Evolutionary conservation across 2,329 filamentous ascomycete species (phyloP).

Genomic region (Clonostachys rosea): DNA sequence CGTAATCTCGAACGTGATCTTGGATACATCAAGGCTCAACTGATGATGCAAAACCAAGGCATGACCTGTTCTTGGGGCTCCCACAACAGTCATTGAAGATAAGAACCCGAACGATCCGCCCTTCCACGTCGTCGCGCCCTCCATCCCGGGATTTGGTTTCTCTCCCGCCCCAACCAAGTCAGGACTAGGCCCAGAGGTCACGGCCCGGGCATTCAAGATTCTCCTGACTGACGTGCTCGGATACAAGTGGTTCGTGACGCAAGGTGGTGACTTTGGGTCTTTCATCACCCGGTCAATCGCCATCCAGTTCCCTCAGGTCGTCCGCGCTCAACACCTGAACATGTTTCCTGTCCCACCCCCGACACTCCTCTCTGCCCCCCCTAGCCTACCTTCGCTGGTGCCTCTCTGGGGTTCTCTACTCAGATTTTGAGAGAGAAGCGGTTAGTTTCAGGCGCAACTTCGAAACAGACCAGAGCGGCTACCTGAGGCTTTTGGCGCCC

Average conservation of each 20-base stretch:
- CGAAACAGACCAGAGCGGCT: background rate
- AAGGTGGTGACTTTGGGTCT: slow-evolving; percentile 1
- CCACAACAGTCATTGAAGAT: too few species aligned
- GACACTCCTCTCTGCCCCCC: background rate
- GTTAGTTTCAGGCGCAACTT: background rate
- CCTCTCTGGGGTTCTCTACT: background rate
- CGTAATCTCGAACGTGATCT: too few species aligned
- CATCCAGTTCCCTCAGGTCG: background rate
- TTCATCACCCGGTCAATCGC: background rate
- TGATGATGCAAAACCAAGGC: too few species aligned
- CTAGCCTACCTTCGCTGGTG: background rate
- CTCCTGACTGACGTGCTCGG: slow-evolving; percentile 8
- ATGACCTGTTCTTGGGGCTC: too few species aligned
- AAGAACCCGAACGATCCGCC: slow-evolving; percentile 18
- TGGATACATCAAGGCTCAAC: too few species aligned
- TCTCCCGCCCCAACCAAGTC: slow-evolving; percentile 15
- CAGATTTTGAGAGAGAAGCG: background rate
- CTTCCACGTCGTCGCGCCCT: slow-evolving; percentile 42
- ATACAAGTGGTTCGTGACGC: slow-evolving; percentile 8
- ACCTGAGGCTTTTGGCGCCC: background rate
- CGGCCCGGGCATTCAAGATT: slow-evolving; percentile 5
- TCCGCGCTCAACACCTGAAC: slow-evolving; percentile 2
- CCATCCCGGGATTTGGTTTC: slow-evolving; percentile 37
- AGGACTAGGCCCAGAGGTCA: slow-evolving; percentile 5
- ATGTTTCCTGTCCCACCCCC: too few species aligned